Percentiles rank a stretch among this genome's conserved stretches.
Evolutionary conservation across 2,329 filamentous ascomycete genomes (phyloP).

Genomic region (Nemania diffusa): DNA sequence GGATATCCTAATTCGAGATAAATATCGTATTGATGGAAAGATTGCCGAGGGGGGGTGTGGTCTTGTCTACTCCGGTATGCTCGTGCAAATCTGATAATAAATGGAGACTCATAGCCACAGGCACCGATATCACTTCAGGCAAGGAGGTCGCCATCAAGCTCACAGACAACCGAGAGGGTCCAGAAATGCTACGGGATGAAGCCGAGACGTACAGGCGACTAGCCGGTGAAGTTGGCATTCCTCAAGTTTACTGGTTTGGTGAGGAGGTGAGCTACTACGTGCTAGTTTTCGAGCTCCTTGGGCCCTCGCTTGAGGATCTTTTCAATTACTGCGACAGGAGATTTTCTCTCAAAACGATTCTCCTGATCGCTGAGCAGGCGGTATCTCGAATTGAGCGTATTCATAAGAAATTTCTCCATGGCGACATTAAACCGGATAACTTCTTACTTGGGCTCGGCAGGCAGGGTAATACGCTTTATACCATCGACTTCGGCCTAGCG

Average conservation of each 20-base stretch:
- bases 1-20: slow-evolving; percentile 27
- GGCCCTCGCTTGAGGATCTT: slow-evolving; percentile 47
- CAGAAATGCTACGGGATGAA: slow-evolving; percentile 19
- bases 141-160: slow-evolving; percentile 33
- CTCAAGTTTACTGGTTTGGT: slow-evolving; percentile 27
- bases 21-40: slow-evolving; percentile 32
- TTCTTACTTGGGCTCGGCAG: slow-evolving; percentile 44
- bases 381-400: slow-evolving; percentile 43
- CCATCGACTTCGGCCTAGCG: slow-evolving; percentile 46
- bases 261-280: slow-evolving; percentile 32
- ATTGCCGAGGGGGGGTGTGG: slow-evolving; percentile 33
- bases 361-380: slow-evolving; percentile 47
- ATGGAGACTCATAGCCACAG: slow-evolving; percentile 9
- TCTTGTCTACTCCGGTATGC: slow-evolving; percentile 27
- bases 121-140: slow-evolving; percentile 20
- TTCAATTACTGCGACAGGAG: slow-evolving; percentile 45
- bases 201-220: slow-evolving; percentile 21
- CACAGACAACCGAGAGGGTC: slow-evolving; percentile 7
- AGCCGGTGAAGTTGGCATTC: slow-evolving; percentile 30
- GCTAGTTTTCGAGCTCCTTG: slow-evolving; percentile 39
- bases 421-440: slow-evolving; percentile 48
- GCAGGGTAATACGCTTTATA: slow-evolving; percentile 44
- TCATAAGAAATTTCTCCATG: slow-evolving; percentile 43
- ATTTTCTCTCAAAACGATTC: slow-evolving; percentile 48
- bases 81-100: neutral